Percentiles rank a stretch among this genome's conserved stretches.
phyloP scores from a whole-genome alignment of 2,329 filamentous ascomycete species.

The Aspergillus ustus region DNA sequence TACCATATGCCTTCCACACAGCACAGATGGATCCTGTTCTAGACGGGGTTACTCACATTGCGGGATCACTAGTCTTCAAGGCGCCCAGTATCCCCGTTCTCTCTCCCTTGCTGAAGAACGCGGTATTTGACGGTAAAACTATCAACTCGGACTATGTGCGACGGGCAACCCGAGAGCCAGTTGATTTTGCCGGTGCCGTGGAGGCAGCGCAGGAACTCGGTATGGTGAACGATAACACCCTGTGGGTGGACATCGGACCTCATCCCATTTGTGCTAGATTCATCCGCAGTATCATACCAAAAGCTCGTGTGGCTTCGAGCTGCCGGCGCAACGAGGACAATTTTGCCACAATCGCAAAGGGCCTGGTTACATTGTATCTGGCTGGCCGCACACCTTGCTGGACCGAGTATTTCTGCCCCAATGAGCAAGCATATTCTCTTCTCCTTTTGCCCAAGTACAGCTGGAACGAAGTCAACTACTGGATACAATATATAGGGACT shows the following conservation, averaged over 20 bases:
- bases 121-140: slow-evolving; percentile 58
- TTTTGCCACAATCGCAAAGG: slow-evolving; percentile 67
- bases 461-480: slow-evolving; percentile 74
- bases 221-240: slow-evolving; percentile 64
- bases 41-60: slow-evolving; percentile 9
- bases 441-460: slow-evolving; percentile 68
- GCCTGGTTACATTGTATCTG: slow-evolving; percentile 62
- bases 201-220: slow-evolving; percentile 58
- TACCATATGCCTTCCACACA: slow-evolving; percentile 63
- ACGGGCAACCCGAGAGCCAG: slow-evolving; percentile 68
- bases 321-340: slow-evolving; percentile 66
- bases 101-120: slow-evolving; percentile 68
- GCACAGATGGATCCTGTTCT: slow-evolving; percentile 27
- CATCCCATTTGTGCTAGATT: slow-evolving; percentile 73
- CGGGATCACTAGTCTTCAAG: slow-evolving; percentile 12
- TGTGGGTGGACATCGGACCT: slow-evolving; percentile 74
- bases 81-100: slow-evolving; percentile 55
- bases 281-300: slow-evolving; percentile 67
- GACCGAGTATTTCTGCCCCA: slow-evolving; percentile 70
- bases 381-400: slow-evolving; percentile 69
- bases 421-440: slow-evolving; percentile 62
- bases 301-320: slow-evolving; percentile 60
- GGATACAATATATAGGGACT: slow-evolving; percentile 74
- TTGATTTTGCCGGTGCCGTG: slow-evolving; percentile 70
- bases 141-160: slow-evolving; percentile 68